Percentiles rank a stretch among this genome's conserved stretches.
Evolutionary conservation across 768 basidiomycete genomes (phyloP).

Genomic region (Rhodotorula diobovata): DNA sequence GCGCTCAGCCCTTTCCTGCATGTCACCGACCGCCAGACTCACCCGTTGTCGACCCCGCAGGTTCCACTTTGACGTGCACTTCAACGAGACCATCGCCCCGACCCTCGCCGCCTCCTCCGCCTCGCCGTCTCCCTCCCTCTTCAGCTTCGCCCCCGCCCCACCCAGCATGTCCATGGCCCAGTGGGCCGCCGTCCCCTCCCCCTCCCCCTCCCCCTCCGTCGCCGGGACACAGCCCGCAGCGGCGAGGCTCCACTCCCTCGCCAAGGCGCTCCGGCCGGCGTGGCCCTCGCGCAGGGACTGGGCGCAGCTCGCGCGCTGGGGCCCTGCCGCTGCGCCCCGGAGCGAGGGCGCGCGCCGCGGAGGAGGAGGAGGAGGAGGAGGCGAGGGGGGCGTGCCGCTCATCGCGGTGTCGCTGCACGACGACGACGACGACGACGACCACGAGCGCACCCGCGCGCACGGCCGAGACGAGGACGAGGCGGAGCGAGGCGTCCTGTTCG

Average conservation of each 20-base stretch:
- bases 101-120: too few relatives aligned
- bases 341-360: too few relatives aligned
- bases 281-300: too few relatives aligned
- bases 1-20: not conserved
- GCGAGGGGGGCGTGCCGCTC: not conserved
- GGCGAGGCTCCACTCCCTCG: not conserved
- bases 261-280: too few relatives aligned
- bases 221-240: too few relatives aligned
- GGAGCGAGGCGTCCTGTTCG: not conserved
- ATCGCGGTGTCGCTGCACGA: not conserved
- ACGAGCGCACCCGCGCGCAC: not conserved
- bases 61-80: conserved; percentile 9
- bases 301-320: too few relatives aligned
- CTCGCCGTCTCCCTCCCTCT: too few relatives aligned
- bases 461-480: not conserved
- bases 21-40: not conserved
- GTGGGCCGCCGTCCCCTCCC: not conserved
- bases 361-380: too few relatives aligned
- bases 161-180: not conserved
- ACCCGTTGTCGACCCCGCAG: too few relatives aligned
- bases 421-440: not conserved
- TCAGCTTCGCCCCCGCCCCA: too few relatives aligned
- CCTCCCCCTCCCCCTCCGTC: not conserved
- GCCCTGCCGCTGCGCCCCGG: too few relatives aligned
- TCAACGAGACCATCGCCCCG: not conserved